Evolutionary conservation across 2,329 filamentous ascomycete species (phyloP).

Genomic region (Fusarium nanum): DNA sequence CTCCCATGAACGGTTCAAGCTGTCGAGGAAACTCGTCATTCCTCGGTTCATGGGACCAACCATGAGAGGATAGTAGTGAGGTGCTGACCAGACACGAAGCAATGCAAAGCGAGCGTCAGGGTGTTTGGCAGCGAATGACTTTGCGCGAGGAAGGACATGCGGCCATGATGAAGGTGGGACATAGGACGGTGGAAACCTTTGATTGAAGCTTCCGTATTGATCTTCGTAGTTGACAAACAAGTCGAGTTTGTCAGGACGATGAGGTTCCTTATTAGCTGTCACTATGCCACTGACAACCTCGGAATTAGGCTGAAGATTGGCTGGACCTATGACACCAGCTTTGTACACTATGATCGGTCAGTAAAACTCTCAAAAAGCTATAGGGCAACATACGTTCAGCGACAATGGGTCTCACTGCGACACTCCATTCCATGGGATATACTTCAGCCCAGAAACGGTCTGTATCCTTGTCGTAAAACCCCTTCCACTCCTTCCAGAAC

Average conservation of each 20-base stretch:
- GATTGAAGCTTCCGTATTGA: conserved; percentile 25
- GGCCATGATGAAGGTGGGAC: conserved; percentile 39
- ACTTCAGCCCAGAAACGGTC: conserved; percentile 33
- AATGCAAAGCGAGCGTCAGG: conserved; percentile 42
- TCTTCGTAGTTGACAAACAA: conserved; percentile 48
- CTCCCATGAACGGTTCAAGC: conserved; percentile 42
- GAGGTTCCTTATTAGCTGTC: conserved; percentile 41
- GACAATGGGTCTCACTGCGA: conserved; percentile 43
- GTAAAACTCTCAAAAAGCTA: background rate
- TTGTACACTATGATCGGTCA: conserved; percentile 43
- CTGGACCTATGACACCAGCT: conserved; percentile 42
- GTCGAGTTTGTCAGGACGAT: conserved; percentile 44
- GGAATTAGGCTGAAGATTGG: conserved; percentile 34
- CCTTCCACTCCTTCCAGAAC: conserved; percentile 44
- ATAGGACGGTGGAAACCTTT: conserved; percentile 23
- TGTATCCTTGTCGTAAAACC: conserved; percentile 15
- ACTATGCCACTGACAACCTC: conserved; percentile 38
- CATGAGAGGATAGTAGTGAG: conserved; percentile 49
- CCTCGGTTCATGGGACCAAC: conserved; percentile 34
- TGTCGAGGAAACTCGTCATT: conserved; percentile 44
- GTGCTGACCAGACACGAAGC: conserved; percentile 45
- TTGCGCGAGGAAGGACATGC: conserved; percentile 32
- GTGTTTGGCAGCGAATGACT: conserved; percentile 25
- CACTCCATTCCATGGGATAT: conserved; percentile 47
- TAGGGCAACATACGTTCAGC: conserved; percentile 29